These are phyloP conservation scores for Scenedesmus sp. DNA, from an alignment of 163 green algal genomes.

Conservation along the genomic window DNA sequence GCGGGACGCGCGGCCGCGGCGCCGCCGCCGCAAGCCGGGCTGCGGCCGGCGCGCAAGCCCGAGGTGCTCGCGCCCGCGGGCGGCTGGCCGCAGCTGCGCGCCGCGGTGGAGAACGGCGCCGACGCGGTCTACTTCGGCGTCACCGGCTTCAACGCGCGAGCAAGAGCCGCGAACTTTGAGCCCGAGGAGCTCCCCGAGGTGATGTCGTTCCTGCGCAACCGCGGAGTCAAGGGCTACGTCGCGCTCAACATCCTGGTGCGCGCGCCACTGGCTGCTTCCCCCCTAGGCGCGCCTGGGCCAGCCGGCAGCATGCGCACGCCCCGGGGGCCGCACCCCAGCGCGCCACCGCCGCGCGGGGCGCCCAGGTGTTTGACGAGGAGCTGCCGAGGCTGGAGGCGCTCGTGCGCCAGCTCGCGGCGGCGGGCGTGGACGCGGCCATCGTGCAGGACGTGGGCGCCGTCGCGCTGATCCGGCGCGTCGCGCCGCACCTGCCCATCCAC, in stretches of 20 bases:
- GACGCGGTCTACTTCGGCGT: conserved; percentile 88
- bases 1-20: neutral
- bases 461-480: conserved; percentile 65
- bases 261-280: neutral
- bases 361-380: conserved; percentile 82
- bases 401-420: conserved; percentile 59
- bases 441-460: conserved; percentile 85
- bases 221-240: conserved; percentile 72
- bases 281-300: too few species aligned
- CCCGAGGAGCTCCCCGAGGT: conserved; percentile 75
- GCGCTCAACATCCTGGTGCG: conserved; percentile 68
- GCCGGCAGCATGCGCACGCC: too few species aligned
- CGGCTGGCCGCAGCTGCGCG: conserved; percentile 82
- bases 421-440: conserved; percentile 86
- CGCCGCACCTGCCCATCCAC: conserved; percentile 76
- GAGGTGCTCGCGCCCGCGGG: conserved; percentile 83
- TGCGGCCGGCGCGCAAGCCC: conserved; percentile 46
- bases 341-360: too few species aligned
- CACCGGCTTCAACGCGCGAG: conserved; percentile 78
- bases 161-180: conserved; percentile 78
- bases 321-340: too few species aligned
- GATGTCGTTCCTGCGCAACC: conserved; percentile 74
- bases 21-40: neutral
- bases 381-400: conserved; percentile 63
- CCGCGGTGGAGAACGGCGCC: conserved; percentile 82